Percentiles rank a stretch among this genome's conserved stretches.
These are phyloP conservation scores for Senna tora DNA, from an alignment of 306 rosid species.

Conservation along the genomic window DNA sequence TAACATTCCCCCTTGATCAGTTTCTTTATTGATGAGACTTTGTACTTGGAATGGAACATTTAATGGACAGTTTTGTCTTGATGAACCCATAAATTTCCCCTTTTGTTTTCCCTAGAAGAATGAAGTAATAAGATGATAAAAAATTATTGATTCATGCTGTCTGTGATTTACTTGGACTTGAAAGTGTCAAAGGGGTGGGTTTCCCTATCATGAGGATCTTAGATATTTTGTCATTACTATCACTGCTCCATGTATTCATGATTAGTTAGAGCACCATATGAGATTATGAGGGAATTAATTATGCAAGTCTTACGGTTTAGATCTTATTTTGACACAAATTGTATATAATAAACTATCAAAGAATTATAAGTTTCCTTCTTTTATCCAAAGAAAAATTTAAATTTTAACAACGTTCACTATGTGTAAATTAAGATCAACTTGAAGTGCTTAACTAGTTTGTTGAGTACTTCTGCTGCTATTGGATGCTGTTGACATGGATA, in stretches of 20 bases:
- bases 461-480: not conserved
- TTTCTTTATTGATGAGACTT: not conserved
- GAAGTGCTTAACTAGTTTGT: not conserved
- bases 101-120: not conserved
- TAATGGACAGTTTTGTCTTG: not conserved
- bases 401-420: not conserved
- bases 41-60: not conserved
- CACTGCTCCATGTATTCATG: not conserved
- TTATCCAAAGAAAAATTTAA: not conserved
- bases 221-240: not conserved
- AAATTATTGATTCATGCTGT: not conserved
- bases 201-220: not conserved
- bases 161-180: not conserved
- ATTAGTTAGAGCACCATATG: constrained; percentile 4
- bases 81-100: not conserved
- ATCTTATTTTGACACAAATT: not conserved
- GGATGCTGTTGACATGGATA: constrained; percentile 3
- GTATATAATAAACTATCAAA: not conserved
- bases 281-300: not conserved
- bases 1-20: not conserved
- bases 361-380: not conserved
- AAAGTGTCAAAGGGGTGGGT: not conserved
- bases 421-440: not conserved
- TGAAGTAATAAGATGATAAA: not conserved
- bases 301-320: not conserved